phyloP scores from a whole-genome alignment of 2,329 filamentous ascomycete genomes.

The Epichloe bromicola region DNA sequence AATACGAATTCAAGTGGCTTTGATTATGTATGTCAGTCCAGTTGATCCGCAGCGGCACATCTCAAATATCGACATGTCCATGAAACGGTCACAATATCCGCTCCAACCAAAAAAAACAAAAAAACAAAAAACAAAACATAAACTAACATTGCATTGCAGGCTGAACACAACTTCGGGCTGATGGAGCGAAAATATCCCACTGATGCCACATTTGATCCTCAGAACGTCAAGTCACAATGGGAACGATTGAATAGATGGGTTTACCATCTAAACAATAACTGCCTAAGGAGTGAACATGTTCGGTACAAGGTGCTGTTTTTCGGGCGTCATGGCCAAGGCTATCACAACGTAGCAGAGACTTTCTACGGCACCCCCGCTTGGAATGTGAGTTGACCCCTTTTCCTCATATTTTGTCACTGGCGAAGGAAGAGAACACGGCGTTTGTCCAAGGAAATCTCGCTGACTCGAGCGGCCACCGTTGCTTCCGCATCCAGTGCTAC shows the following conservation, averaged over 20 bases:
- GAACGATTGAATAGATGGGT: constrained; percentile 49
- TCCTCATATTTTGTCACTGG: not conserved
- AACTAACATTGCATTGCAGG: constrained; percentile 24
- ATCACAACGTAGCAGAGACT: constrained; percentile 47
- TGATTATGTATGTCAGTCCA: constrained; percentile 42
- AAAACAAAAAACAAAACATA: too few relatives aligned
- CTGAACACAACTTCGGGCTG: constrained; percentile 49
- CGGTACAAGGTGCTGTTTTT: constrained; percentile 56
- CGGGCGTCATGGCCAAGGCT: constrained; percentile 58
- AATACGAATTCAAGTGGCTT: constrained; percentile 42
- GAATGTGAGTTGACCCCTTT: constrained; percentile 37
- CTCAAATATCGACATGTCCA: not conserved
- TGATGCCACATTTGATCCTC: constrained; percentile 29
- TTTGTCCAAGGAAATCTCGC: not conserved
- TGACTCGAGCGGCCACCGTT: not conserved
- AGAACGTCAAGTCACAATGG: constrained; percentile 44
- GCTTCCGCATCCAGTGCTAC: constrained; percentile 36
- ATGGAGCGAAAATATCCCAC: constrained; percentile 48
- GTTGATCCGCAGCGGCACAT: too few relatives aligned
- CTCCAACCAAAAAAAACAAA: too few relatives aligned
- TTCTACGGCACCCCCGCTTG: constrained; percentile 55
- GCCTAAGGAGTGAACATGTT: constrained; percentile 26
- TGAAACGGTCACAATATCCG: not conserved
- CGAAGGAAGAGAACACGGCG: too few relatives aligned
- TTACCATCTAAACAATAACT: constrained; percentile 34